Evolutionary conservation across 2,329 filamentous ascomycete genomes (phyloP), one percentile per base, ranked within the genome.

Genomic region (Colletotrichum salicis): DNA sequence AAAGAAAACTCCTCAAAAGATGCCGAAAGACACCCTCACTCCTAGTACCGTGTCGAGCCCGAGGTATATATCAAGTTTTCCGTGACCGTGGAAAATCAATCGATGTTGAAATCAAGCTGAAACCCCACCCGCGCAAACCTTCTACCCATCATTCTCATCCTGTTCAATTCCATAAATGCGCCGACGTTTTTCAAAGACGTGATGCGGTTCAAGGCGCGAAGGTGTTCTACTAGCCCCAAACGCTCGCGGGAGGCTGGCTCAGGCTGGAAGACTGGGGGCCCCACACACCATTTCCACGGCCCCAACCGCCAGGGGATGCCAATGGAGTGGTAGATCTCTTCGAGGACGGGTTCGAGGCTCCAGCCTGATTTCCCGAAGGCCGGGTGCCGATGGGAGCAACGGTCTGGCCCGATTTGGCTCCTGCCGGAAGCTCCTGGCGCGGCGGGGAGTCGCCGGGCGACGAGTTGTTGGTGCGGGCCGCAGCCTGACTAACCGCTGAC

Each of bases 301-400:
- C 91, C 95, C 95, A 97, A 72, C 91, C 90, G 22, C 92, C 86
- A 13, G 95, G 95, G n/a, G 95, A 97, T n/a, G 95, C 92, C 35
- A 97, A 88, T 65, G 96, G 95, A 3, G 95, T 97, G 8, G 94
- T 97, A 0, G 95, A 94, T 71, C 94, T 93, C 81, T 96, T 96
- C 82, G 86, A 79, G 29, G 85, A 84, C 72, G 89, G 87, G 52
- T 84, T 80, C 10, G 82, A 82, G 33, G 79, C 81, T 51, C 80
- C 75, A 37, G 82, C 83, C n/a, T 89, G 83, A 41, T 86, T 87
- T 51, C 87, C 88, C 22, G 89, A 88, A 4, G 96, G 96, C 56
- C 96, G 92, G 70, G 96, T 98, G 74, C 96, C 96, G 76, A 98
- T 98, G 22, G 96, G 96, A 27, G 95, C 96, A 64, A 98, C 95